phyloP scores from a whole-genome alignment of 1,284 basidiomycete genomes.

The Melampsora abietis-canadensis region DNA sequence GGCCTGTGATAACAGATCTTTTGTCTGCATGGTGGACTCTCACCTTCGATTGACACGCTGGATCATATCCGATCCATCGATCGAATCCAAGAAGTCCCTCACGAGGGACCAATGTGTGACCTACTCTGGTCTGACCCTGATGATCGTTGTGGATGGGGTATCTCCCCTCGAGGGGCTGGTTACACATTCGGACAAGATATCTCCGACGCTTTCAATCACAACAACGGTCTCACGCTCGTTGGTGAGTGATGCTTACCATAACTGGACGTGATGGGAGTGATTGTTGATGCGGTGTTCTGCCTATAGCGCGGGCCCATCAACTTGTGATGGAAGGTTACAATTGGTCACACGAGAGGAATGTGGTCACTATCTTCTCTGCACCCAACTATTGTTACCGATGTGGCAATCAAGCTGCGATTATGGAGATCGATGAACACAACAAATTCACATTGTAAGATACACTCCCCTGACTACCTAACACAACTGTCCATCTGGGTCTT shows the following conservation, averaged over 20 bases:
- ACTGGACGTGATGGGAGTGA: background rate
- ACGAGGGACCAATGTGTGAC: slow-evolving; percentile 99
- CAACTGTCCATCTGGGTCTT: background rate
- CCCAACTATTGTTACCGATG: slow-evolving; percentile 99
- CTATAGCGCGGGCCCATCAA: slow-evolving; percentile 79
- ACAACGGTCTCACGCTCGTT: slow-evolving; percentile 95
- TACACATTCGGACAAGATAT: slow-evolving; percentile 99
- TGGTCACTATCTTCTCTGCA: slow-evolving; percentile 99
- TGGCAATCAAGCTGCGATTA: slow-evolving; percentile 98
- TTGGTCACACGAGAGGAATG: slow-evolving; percentile 98
- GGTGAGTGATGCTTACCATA: slow-evolving; percentile 51
- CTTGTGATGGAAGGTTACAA: slow-evolving; percentile 97
- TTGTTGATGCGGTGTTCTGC: background rate
- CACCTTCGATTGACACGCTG: slow-evolving; percentile 97
- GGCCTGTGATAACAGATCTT: slow-evolving; percentile 70
- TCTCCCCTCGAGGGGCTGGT: slow-evolving; percentile 95
- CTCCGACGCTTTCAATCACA: slow-evolving; percentile 95
- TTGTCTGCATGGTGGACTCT: slow-evolving; percentile 96
- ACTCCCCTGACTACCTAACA: slow-evolving; percentile 25
- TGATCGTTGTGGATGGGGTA: slow-evolving; percentile 98
- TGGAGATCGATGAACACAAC: slow-evolving; percentile 99
- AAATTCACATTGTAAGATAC: slow-evolving; percentile 55
- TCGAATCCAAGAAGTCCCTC: slow-evolving; percentile 96
- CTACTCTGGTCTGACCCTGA: slow-evolving; percentile 98
- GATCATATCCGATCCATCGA: slow-evolving; percentile 98